Percentiles rank a stretch among this genome's conserved stretches.
Evolutionary conservation across 805 yeast species (phyloP).

Genomic region (Starmerella riodocensis): DNA sequence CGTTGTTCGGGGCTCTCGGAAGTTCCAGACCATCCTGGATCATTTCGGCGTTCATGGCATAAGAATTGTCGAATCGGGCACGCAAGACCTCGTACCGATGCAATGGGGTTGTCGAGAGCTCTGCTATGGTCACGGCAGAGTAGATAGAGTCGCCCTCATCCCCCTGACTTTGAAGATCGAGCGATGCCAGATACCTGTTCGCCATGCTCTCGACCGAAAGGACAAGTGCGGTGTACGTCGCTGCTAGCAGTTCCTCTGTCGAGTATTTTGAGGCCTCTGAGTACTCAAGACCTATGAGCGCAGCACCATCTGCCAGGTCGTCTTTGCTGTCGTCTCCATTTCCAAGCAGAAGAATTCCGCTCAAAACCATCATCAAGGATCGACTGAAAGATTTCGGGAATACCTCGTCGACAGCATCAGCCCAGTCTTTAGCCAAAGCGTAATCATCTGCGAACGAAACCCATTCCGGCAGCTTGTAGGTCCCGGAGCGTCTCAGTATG

Average conservation of each 20-base stretch:
- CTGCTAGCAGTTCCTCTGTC: constrained; percentile 25
- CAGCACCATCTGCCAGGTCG: constrained; percentile 32
- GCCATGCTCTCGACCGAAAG: constrained; percentile 26
- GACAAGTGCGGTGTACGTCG: constrained; percentile 27
- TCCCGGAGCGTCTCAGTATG: constrained; percentile 23
- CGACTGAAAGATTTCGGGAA: constrained; percentile 27
- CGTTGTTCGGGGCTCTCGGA: constrained; percentile 22
- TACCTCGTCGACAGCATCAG: constrained; percentile 27
- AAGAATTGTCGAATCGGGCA: constrained; percentile 28
- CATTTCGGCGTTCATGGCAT: constrained; percentile 30
- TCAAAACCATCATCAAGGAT: constrained; percentile 27
- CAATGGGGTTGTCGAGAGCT: constrained; percentile 20
- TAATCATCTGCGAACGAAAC: constrained; percentile 29
- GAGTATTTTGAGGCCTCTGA: constrained; percentile 20
- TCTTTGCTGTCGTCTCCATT: constrained; percentile 21
- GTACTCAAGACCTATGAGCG: constrained; percentile 30
- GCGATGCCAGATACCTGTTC: constrained; percentile 26
- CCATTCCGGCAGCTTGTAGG: constrained; percentile 28
- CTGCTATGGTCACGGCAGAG: constrained; percentile 30
- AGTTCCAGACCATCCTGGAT: constrained; percentile 28
- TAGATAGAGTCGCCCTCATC: constrained; percentile 20
- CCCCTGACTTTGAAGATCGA: constrained; percentile 22
- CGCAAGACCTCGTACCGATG: constrained; percentile 23
- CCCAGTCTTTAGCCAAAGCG: constrained; percentile 32
- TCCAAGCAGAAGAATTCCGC: constrained; percentile 31